Evolutionary conservation across 306 rosid species (phyloP), one percentile per base, ranked within the genome.

Genomic region (Chamaecrista fasciculata): DNA sequence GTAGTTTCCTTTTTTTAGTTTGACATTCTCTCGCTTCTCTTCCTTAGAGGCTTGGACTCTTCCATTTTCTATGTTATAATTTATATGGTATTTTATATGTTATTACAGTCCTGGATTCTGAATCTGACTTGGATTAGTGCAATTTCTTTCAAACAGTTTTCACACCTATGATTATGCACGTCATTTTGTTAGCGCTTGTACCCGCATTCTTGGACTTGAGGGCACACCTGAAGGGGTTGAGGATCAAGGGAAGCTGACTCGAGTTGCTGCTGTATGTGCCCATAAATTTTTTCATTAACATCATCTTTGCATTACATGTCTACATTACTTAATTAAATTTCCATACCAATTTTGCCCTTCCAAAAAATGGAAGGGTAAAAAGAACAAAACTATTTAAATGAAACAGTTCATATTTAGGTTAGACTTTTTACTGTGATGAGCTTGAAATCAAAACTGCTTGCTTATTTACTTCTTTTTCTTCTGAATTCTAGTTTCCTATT

Each of bases 221-320:
- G 93, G 96, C 53, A 91, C 96, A 0, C 97, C 93, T 46, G 97
- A 91, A 74, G 96, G 97, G 44, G 97, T 91, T 78, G 97, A 85
- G 78, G 86, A 91, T 80, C 93, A 88, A 77, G 97, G 96, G 74
- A 86, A 76, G 84, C 86, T 91, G 62, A 91, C 97, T 59, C 85
- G 97, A 66, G 93, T 91, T 46, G 91, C 97, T 76, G 97, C 97
- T 37, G 97, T 87, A 80, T 62, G 94, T 79, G 58, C 72, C 65
- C 42, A 12, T 65, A 24, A 16, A 49, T 21, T 44, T 67, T 47
- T 11, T 34, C 34, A 11, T 43, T 28, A 60, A 36, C 11, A 24
- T 34, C 53, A 40, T 19, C 62, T 31, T 59, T 73, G 58, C 46
- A 50, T 75, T 26, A 4, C 19, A 5, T 46, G 25, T 7, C 8